A percentile compares a stretch with the other conserved stretches of the same genome.
Conservation (phyloP, 306 rosid genomes). For the Casuarina glauca region DNA sequence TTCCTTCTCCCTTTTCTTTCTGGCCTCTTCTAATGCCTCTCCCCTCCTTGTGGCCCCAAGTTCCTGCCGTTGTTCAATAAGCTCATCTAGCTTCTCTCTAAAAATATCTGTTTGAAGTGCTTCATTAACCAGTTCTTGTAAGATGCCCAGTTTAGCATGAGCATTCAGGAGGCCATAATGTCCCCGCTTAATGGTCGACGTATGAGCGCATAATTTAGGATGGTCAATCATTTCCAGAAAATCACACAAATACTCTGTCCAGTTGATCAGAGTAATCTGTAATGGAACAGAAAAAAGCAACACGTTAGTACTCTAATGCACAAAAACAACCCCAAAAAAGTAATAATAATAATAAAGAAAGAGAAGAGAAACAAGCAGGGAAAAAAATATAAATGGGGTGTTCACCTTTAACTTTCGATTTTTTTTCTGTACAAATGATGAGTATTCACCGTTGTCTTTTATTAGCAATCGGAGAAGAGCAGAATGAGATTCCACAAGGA, state of each 20-base stretch:
- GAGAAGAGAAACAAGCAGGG: slow-evolving; percentile 17
- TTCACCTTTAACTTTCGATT: slow-evolving; percentile 62
- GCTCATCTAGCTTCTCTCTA: slow-evolving; percentile 65
- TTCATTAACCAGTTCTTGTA: slow-evolving; percentile 61
- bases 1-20: slow-evolving; percentile 73
- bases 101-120: slow-evolving; percentile 57
- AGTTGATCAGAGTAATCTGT: slow-evolving; percentile 81
- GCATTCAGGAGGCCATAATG: slow-evolving; percentile 85
- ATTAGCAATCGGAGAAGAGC: slow-evolving; percentile 79
- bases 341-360: neutral
- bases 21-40: slow-evolving; percentile 69
- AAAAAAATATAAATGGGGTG: slow-evolving; percentile 26
- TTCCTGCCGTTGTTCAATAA: slow-evolving; percentile 73
- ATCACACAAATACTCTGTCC: slow-evolving; percentile 82
- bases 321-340: neutral
- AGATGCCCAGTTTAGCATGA: slow-evolving; percentile 60
- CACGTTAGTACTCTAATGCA: too few species aligned
- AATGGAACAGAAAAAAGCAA: slow-evolving; percentile 12
- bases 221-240: slow-evolving; percentile 68
- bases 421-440: slow-evolving; percentile 50
- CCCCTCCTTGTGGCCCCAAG: slow-evolving; percentile 87
- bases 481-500: slow-evolving; percentile 90
- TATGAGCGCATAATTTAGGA: slow-evolving; percentile 52
- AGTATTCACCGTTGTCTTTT: slow-evolving; percentile 51
- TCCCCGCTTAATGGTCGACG: slow-evolving; percentile 80